These are phyloP conservation scores for Saccharomycopsis crataegensis DNA, from an alignment of 1,139 yeast species.

Conservation along the genomic window DNA sequence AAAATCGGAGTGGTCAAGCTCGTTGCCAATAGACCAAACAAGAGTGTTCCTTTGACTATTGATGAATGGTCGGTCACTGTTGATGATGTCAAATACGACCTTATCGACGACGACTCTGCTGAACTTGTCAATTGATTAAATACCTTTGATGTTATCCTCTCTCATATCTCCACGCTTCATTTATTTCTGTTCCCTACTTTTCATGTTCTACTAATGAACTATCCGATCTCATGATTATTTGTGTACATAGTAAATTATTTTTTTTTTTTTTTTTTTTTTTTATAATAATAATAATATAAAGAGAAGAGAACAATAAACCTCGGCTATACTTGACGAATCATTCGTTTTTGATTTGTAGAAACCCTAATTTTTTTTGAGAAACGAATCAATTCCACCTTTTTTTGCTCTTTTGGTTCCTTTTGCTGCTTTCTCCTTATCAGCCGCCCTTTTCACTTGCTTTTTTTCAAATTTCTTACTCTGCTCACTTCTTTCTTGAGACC, in stretches of 20 bases:
- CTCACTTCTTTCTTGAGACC: slow-evolving; percentile 49
- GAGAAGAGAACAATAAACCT: too few relatives aligned
- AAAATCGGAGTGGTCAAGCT: slow-evolving; percentile 44
- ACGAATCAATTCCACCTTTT: slow-evolving; percentile 9
- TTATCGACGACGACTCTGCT: slow-evolving; percentile 34
- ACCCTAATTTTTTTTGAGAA: slow-evolving; percentile 1
- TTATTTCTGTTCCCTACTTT: background rate
- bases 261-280: too few relatives aligned
- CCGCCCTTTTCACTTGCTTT: slow-evolving; percentile 26
- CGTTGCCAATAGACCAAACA: slow-evolving; percentile 53
- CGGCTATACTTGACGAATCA: too few relatives aligned
- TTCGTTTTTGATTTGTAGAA: too few relatives aligned
- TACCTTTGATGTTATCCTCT: background rate
- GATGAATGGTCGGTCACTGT: slow-evolving; percentile 51
- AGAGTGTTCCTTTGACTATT: slow-evolving; percentile 50
- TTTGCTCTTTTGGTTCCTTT: background rate
- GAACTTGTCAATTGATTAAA: background rate
- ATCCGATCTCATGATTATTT: background rate
- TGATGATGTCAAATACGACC: slow-evolving; percentile 39
- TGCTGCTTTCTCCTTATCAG: slow-evolving; percentile 14
- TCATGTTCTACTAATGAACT: background rate
- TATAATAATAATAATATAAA: too few relatives aligned
- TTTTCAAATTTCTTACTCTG: slow-evolving; percentile 32
- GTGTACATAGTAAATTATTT: too few relatives aligned
- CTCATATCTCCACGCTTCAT: background rate